Base-by-base conservation (phyloP, 768 basidiomycete species). In the Termitomyces sp. region DNA sequence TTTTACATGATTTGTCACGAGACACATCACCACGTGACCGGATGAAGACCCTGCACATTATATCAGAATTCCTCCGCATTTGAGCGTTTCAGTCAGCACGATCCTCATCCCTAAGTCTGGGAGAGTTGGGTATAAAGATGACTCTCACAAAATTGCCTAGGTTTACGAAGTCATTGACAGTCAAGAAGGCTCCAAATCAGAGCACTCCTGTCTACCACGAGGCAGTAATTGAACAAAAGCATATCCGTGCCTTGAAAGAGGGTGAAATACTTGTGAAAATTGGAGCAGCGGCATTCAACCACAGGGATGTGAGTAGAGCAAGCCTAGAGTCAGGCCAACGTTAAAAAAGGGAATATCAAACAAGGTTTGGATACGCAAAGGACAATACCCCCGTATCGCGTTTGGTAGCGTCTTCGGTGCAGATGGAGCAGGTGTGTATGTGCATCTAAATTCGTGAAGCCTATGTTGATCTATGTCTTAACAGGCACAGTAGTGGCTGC, bases 341-440 rank as follows among this genome's bases (percentile, higher is more conserved):
- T 56, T 38, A 51, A 67, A 64, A 32, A 26, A 22, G 14, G n/a
- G 20, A 26, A 20, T 52, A 33, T 32, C 50, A 22, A 41, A 54
- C 32, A 60, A 92, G 89, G 73, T 90, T 11, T 92, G 90, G 90
- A 83, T 88, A 35, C 77, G 88, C 24, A 79, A 77, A 56, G 87
- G 86, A 10, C 71, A 74, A 65, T 91, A 92, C 63, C 88, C 90
- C 0, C 74, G 75, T 9, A 85, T 91, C 46, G 71, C 69, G 2
- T 67, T 81, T 32, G 89, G 82, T 18, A 80, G 74, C 54, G 80
- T 83, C 18, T 77, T 88, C 10, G 90, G 90, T 14, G 77, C 83
- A 26, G 90, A 92, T 62, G 90, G 86, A 24, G 88, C 86, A 68
- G 90, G 90, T 86, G 58, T 53, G 76, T 18, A 59, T 53, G 77